Evolutionary conservation across 2,329 filamentous ascomycete species (phyloP).

Genomic region (Colletotrichum tamarilloi): DNA sequence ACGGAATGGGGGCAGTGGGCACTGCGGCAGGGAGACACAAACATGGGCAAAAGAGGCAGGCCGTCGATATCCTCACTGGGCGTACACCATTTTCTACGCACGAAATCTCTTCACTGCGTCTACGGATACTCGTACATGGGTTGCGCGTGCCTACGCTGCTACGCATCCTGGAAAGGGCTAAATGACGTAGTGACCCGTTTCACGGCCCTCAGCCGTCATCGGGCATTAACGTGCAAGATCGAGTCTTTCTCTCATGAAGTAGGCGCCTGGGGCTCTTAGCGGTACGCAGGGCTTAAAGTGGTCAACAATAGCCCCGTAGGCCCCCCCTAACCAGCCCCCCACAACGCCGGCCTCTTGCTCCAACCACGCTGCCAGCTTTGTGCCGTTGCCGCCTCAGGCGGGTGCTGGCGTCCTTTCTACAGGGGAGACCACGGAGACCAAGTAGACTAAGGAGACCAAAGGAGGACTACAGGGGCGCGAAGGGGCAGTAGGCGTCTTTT

Average conservation of each 20-base stretch:
- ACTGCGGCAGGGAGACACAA: neutral
- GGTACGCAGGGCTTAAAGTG: constrained; percentile 15
- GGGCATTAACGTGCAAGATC: constrained; percentile 29
- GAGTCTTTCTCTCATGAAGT: constrained; percentile 23
- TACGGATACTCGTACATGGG: neutral
- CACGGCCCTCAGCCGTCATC: constrained; percentile 31
- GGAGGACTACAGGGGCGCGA: neutral
- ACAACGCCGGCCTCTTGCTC: constrained; percentile 10
- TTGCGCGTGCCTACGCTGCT: constrained; percentile 3
- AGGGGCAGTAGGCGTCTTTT: constrained; percentile 5
- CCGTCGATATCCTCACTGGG: neutral
- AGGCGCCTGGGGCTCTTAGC: constrained; percentile 18
- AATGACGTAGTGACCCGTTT: constrained; percentile 35
- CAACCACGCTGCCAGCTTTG: constrained; percentile 5
- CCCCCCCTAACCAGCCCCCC: constrained; percentile 17
- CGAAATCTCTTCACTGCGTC: constrained; percentile 28
- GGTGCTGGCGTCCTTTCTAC: constrained; percentile 9
- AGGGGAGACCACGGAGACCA: neutral
- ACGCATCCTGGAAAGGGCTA: constrained; percentile 23
- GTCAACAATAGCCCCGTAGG: constrained; percentile 3
- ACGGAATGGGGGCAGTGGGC: neutral
- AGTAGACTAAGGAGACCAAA: neutral
- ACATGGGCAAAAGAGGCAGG: constrained; percentile 22
- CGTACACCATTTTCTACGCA: constrained; percentile 5
- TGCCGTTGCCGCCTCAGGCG: constrained; percentile 25